A percentile compares a stretch with the other conserved stretches of the same genome.
Conservation (phyloP, 306 rosid genomes). For the Pyrus communis region DNA sequence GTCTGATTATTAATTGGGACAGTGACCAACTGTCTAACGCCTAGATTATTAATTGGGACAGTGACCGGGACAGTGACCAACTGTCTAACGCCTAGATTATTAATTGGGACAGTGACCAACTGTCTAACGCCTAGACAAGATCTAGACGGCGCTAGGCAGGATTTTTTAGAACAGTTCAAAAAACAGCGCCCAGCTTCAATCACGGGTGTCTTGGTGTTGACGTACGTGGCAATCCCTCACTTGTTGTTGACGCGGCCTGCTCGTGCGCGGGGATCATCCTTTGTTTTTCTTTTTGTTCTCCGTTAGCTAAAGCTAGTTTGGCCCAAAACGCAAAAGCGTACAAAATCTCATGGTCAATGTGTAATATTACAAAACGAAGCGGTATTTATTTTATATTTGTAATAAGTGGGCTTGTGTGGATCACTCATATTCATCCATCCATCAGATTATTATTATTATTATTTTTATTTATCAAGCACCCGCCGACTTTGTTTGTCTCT, state of each 20-base stretch:
- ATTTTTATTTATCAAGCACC: background rate
- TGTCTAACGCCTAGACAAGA: too few relatives aligned
- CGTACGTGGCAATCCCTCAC: background rate
- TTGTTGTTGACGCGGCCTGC: conserved; percentile 19
- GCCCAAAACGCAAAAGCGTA: background rate
- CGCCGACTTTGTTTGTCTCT: background rate
- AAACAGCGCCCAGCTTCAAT: conserved; percentile 8
- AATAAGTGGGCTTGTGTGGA: background rate
- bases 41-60: too few relatives aligned
- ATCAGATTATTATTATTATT: background rate
- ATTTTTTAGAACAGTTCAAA: too few relatives aligned
- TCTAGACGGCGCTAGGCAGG: too few relatives aligned
- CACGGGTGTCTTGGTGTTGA: conserved; percentile 13
- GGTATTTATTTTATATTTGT: background rate
- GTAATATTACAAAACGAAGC: background rate
- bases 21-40: fast-evolving
- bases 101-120: too few relatives aligned
- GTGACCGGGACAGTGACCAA: fast-evolving
- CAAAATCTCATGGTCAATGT: background rate
- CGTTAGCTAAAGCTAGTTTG: background rate
- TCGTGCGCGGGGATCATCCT: background rate
- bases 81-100: too few relatives aligned
- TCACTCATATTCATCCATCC: background rate
- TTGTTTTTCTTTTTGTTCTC: background rate
- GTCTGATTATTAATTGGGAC: too few relatives aligned